A percentile compares a stretch with the other conserved stretches of the same genome.
These are phyloP conservation scores for Crithidia fasciculata DNA, from an alignment of 208 protist genomes.

Conservation along the genomic window DNA sequence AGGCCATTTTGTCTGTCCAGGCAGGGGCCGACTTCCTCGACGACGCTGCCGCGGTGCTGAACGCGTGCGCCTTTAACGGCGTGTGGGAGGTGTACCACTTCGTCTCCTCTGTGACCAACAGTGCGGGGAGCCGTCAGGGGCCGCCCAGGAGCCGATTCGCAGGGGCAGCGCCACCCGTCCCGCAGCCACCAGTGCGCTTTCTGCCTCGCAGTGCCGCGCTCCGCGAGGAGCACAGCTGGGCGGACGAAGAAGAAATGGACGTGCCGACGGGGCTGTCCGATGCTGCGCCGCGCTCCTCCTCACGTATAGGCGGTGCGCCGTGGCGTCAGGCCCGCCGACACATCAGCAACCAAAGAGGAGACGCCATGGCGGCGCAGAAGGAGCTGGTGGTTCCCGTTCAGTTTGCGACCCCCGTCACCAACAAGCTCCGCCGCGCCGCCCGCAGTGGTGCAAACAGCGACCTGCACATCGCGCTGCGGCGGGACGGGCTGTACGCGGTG, in stretches of 20 bases:
- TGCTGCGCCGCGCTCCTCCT: neutral
- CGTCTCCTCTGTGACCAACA: neutral
- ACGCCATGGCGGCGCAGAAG: neutral
- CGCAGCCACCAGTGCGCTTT: neutral
- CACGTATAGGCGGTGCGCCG: constrained; percentile 6
- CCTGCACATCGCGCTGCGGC: constrained; percentile 10
- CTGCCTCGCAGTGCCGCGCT: neutral
- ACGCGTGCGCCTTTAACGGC: neutral
- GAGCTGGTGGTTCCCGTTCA: constrained; percentile 13
- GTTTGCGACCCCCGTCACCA: constrained; percentile 13
- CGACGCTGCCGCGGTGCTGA: neutral
- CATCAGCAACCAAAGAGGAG: neutral
- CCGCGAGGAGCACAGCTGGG: neutral
- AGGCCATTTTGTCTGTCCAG: constrained; percentile 18
- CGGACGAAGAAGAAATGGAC: neutral
- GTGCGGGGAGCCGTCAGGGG: neutral
- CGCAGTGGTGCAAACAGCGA: constrained; percentile 1
- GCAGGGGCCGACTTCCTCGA: too few species aligned
- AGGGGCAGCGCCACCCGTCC: too few species aligned
- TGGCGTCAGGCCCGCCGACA: constrained; percentile 10
- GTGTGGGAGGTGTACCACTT: constrained; percentile 30
- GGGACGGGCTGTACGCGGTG: constrained; percentile 16
- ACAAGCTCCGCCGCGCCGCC: constrained; percentile 9
- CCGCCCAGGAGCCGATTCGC: neutral
- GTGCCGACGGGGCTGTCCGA: neutral